Base-by-base conservation (phyloP, 352 stramenopile species). In the Lagenidium giganteum region DNA sequence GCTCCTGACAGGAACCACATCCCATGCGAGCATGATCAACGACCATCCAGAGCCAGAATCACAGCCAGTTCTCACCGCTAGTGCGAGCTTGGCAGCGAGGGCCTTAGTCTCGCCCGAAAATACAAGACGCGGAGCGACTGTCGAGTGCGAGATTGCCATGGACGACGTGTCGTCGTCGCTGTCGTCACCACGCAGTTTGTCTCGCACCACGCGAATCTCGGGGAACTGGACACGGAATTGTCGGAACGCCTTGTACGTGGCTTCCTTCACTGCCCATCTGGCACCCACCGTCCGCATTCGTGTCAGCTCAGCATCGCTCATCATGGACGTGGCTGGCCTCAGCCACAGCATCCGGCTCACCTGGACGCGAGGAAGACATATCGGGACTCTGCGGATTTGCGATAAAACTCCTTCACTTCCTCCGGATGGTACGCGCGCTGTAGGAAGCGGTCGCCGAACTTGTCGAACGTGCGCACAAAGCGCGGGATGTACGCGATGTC, bases 251-350 rank as follows among this genome's bases (percentile, higher is more conserved):
- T 93, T 93, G 58, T 78, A 88, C 13, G 75, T 74, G 16, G 82
- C 82, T 50, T 93, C 82, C 40, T 93, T 93, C 17, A 82, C 62
- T 6, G 82, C 82, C 82, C 82, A 93, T 32, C 81, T 74, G 31
- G n/a, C n/a, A n/a, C n/a, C n/a, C n/a, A n/a, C n/a, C n/a, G n/a
- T n/a, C n/a, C n/a, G n/a, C n/a, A n/a, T n/a, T n/a, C n/a, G n/a
- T n/a, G n/a, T n/a, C n/a, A n/a, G n/a, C n/a, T n/a, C n/a, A n/a
- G n/a, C n/a, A n/a, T n/a, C n/a, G n/a, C n/a, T 28, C 12, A 40
- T 30, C 21, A 40, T 11, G 20, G n/a, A n/a, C n/a, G n/a, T n/a
- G n/a, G n/a, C n/a, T n/a, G n/a, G n/a, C n/a, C n/a, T n/a, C n/a
- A n/a, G n/a, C n/a, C n/a, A n/a, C n/a, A n/a, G n/a, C 12, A 43